Conservation (phyloP, 2,329 filamentous ascomycete genomes). For the Neofusicoccum sp. region DNA sequence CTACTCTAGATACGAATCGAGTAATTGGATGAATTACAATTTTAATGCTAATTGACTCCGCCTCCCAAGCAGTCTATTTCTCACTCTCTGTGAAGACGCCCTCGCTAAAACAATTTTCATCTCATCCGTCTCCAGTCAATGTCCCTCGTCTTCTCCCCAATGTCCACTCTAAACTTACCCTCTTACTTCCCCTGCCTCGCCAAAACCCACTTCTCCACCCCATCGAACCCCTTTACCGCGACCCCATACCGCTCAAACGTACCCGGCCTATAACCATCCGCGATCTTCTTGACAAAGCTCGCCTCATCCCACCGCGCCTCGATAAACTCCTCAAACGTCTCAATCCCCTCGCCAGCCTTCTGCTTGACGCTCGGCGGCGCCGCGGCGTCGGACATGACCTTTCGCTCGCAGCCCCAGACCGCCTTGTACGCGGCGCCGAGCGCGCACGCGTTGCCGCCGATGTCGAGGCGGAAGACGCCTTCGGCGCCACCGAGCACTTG, state of each 20-base stretch:
- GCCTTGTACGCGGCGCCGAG: conserved; percentile 95
- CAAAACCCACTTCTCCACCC: conserved; percentile 72
- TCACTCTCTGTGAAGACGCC: too few species aligned
- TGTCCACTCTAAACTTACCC: not conserved
- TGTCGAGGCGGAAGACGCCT: conserved; percentile 90
- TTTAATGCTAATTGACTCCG: too few species aligned
- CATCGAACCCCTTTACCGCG: conserved; percentile 74
- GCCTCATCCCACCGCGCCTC: conserved; percentile 83
- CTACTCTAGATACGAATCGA: too few species aligned
- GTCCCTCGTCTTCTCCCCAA: not conserved
- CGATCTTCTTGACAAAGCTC: conserved; percentile 79
- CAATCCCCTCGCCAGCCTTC: conserved; percentile 37
- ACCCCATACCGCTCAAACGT: conserved; percentile 77
- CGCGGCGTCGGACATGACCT: conserved; percentile 20
- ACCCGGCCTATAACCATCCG: conserved; percentile 74
- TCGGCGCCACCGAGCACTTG: conserved; percentile 87
- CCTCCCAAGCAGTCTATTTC: too few species aligned
- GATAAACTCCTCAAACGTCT: conserved; percentile 89
- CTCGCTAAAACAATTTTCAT: not conserved
- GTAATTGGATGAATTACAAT: too few species aligned
- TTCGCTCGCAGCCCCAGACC: conserved; percentile 82
- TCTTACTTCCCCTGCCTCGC: conserved; percentile 29
- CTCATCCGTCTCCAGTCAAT: too few species aligned
- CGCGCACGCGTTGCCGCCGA: conserved; percentile 93
- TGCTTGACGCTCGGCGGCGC: not conserved